phyloP scores from a whole-genome alignment of 805 yeast genomes.

The Candida corydali region DNA sequence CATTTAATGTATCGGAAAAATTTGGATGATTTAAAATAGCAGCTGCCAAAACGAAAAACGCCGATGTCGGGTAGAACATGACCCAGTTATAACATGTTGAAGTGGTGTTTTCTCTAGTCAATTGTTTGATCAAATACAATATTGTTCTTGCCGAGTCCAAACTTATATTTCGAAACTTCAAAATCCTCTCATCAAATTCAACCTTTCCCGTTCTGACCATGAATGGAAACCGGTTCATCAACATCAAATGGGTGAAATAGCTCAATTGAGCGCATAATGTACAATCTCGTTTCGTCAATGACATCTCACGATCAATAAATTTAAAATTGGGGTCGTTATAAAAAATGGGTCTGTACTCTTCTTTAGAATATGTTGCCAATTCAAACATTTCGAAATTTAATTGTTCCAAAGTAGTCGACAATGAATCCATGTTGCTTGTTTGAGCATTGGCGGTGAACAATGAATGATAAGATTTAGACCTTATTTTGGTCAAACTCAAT shows the following conservation, averaged over 20 bases:
- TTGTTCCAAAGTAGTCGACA: slow-evolving; percentile 19
- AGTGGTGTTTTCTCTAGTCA: slow-evolving; percentile 17
- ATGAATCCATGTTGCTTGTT: slow-evolving; percentile 14
- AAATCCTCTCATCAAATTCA: slow-evolving; percentile 16
- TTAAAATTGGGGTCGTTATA: slow-evolving; percentile 29
- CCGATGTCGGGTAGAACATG: slow-evolving; percentile 28
- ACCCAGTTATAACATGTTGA: slow-evolving; percentile 29
- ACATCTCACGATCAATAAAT: neutral
- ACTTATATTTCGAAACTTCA: slow-evolving; percentile 25
- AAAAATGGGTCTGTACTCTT: slow-evolving; percentile 24
- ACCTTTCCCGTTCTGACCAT: slow-evolving; percentile 11
- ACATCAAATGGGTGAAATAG: slow-evolving; percentile 33
- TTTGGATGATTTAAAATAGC: slow-evolving; percentile 28
- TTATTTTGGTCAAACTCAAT: slow-evolving; percentile 19
- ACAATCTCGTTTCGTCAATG: slow-evolving; percentile 10
- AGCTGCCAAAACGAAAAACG: slow-evolving; percentile 25
- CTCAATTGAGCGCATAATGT: slow-evolving; percentile 23
- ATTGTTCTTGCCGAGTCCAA: slow-evolving; percentile 37
- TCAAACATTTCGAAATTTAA: slow-evolving; percentile 27
- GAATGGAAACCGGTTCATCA: slow-evolving; percentile 32
- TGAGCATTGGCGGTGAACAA: slow-evolving; percentile 29
- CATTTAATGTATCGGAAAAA: slow-evolving; percentile 22
- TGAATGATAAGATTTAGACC: slow-evolving; percentile 25
- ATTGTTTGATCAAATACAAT: slow-evolving; percentile 19
- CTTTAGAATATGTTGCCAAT: slow-evolving; percentile 17